These are phyloP conservation scores for Przewalskia tangutica DNA, from an alignment of 257 asterid genomes.

Conservation along the genomic window DNA sequence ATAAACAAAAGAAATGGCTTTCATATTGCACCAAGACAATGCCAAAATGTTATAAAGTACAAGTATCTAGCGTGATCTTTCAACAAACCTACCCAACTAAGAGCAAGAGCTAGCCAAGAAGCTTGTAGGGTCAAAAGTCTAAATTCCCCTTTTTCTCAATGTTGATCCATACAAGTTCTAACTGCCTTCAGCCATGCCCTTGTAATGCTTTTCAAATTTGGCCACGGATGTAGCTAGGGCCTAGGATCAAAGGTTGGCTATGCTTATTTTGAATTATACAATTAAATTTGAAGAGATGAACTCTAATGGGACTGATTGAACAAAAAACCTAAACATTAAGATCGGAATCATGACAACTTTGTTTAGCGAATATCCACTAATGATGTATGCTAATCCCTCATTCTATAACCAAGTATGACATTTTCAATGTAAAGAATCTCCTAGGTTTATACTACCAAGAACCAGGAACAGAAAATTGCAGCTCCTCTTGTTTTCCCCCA, in stretches of 20 bases:
- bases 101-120: background rate
- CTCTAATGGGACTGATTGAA: background rate
- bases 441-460: background rate
- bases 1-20: background rate
- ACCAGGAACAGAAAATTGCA: background rate
- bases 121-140: background rate
- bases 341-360: background rate
- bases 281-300: background rate
- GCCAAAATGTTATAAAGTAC: background rate
- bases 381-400: background rate
- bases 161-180: background rate
- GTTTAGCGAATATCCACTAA: background rate
- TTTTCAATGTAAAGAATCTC: background rate
- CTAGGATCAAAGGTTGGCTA: background rate
- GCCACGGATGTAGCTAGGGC: background rate
- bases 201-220: slow-evolving; percentile 1
- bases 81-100: background rate
- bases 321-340: background rate
- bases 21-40: background rate
- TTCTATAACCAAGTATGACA: background rate
- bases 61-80: background rate
- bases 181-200: background rate
- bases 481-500: background rate
- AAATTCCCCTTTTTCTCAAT: background rate
- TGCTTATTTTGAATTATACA: background rate